Conservation (phyloP, 2,329 filamentous ascomycete genomes). For the Metarhizium humberi region DNA sequence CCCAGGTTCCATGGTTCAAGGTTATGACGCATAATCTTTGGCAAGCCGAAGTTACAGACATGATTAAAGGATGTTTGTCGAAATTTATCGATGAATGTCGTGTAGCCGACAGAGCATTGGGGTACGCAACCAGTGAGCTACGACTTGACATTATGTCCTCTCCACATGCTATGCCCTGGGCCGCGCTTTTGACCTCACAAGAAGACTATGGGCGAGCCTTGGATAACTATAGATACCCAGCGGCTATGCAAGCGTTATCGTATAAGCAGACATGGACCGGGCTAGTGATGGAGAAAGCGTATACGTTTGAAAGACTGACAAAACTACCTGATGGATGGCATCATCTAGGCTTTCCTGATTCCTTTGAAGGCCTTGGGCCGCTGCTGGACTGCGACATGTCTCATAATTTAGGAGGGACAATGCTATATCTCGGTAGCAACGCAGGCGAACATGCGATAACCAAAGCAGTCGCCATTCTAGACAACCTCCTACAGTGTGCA, state of each 20-base stretch:
- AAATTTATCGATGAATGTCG: conserved; percentile 6
- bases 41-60: conserved; percentile 9
- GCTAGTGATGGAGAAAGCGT: background rate
- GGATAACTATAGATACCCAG: background rate
- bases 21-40: conserved; percentile 10
- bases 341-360: background rate
- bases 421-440: conserved; percentile 20
- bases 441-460: background rate
- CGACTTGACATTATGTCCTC: background rate
- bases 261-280: conserved; percentile 1
- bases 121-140: background rate
- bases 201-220: background rate
- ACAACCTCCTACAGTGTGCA: conserved; percentile 9
- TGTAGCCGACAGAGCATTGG: background rate
- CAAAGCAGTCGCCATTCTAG: conserved; percentile 7
- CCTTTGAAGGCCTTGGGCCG: conserved; percentile 5
- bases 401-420: conserved; percentile 15
- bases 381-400: conserved; percentile 15
- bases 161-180: background rate
- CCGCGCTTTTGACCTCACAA: background rate
- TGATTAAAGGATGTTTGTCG: conserved; percentile 13
- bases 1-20: conserved; percentile 26
- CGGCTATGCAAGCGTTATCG: background rate
- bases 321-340: background rate
- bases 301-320: background rate